Evolutionary conservation across 148 eudicot species (phyloP).

Genomic region (Arbutus unedo): DNA sequence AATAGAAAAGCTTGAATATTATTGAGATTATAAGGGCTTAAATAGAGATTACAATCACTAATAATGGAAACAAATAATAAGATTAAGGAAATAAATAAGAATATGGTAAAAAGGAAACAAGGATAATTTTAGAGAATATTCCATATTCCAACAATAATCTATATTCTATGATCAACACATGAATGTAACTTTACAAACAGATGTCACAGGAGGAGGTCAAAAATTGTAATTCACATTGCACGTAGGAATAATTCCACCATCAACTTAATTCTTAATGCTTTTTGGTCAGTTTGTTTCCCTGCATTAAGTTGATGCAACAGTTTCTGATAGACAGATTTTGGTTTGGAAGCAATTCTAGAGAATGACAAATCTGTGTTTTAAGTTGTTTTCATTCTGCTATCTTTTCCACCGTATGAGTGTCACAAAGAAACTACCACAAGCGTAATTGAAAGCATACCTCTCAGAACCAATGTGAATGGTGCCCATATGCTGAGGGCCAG

Average conservation of each 20-base stretch:
- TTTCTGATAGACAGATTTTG: not conserved
- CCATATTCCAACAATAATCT: no score
- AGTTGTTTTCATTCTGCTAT: not conserved
- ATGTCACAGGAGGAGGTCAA: not conserved
- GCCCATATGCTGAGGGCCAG: conserved; percentile 92
- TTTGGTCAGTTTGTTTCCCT: not conserved
- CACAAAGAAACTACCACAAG: not conserved
- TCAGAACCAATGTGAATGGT: conserved; percentile 96
- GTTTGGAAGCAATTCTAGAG: not conserved
- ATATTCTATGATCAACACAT: not conserved
- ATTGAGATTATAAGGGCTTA: no score
- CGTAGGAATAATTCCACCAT: not conserved
- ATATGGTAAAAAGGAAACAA: no score
- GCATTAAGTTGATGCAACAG: conserved; percentile 3
- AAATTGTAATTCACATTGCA: not conserved
- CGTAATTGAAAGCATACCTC: conserved; percentile 45
- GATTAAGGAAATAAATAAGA: no score
- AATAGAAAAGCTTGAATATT: no score
- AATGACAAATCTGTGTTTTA: not conserved
- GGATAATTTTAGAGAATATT: no score
- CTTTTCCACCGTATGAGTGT: not conserved
- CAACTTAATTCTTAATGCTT: not conserved
- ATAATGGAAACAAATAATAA: no score
- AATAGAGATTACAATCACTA: no score
- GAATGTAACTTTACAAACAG: conserved; percentile 6